Evolutionary conservation across 768 basidiomycete genomes (phyloP).

Genomic region (Trametes elegans): DNA sequence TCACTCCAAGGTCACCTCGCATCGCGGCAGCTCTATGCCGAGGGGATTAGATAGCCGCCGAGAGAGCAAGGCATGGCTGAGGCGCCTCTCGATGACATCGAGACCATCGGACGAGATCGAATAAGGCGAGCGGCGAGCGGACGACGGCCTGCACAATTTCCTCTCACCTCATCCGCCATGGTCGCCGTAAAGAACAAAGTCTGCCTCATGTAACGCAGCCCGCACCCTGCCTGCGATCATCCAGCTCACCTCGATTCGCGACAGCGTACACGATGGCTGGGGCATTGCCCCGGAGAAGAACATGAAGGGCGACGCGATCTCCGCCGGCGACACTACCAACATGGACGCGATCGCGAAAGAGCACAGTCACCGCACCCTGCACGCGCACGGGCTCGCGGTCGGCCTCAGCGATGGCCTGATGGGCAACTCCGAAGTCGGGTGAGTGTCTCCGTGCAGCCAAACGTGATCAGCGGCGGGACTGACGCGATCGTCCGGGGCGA

Average conservation of each 20-base stretch:
- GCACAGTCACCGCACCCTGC: conserved; percentile 67
- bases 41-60: conserved; percentile 6
- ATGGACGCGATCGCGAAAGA: conserved; percentile 87
- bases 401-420: conserved; percentile 92
- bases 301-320: conserved; percentile 86
- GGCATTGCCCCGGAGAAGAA: conserved; percentile 69
- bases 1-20: too few relatives aligned
- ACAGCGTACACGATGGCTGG: conserved; percentile 95
- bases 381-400: conserved; percentile 89
- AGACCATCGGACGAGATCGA: not conserved
- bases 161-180: conserved; percentile 29
- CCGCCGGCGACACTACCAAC: conserved; percentile 76
- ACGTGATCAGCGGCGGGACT: not conserved
- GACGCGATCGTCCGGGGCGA: not conserved
- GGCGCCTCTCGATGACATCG: not conserved
- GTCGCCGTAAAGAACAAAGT: conserved; percentile 79
- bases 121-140: not conserved
- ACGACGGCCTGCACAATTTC: not conserved
- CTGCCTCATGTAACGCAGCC: conserved; percentile 72
- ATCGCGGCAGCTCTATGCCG: not conserved
- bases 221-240: not conserved
- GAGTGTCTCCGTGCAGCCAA: conserved; percentile 29
- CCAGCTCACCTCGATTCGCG: too few relatives aligned
- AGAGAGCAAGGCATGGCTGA: too few relatives aligned
- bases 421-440: conserved; percentile 99